Base-by-base conservation (phyloP, 2,329 filamentous ascomycete genomes). In the Paecilomyces sp. region DNA sequence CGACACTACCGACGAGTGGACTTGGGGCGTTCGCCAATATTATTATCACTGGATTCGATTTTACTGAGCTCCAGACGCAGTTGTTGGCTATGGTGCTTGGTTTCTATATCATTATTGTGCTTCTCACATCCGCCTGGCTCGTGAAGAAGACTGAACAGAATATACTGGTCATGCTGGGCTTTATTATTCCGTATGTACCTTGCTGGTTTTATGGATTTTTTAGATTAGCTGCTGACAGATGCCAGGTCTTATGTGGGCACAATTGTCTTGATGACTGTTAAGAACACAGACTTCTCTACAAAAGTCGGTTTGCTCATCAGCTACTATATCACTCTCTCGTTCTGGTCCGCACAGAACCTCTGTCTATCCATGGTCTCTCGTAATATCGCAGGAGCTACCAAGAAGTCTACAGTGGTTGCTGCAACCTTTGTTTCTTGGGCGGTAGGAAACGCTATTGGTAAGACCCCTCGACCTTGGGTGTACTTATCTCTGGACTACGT, bases 241-340 rank as follows among this genome's bases (percentile, higher is more conserved):
- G 25, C 1, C 60, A 87, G 84, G 18, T 89, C 87, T 0, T 88
- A 89, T 67, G 70, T 88, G 54, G 88, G 88, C 57, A 91, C 88
- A 1, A 86, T 89, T 57, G 81, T 90, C 47, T 82, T 91, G 58
- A 88, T 91, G 82, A 87, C 85, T 0, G 81, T 91, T 7, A 72
- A 82, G 24, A 86, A 87, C 64, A 78, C 80, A 6, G 83, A 78
- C 52, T 78, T 79, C 36, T 72, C 81, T 8, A 85, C 84, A 41
- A 82, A 88, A 72, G 80, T 87, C 30, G 88, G 88, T 5, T 80
- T 92, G 0, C 76, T 91, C 13, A 83, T 91, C 67, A 83, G 81
- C 67, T 92, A 91, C 79, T 92, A 91, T 75, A 87, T 91, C 62
- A 87, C 85, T 0, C 80, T 91, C 18, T 90, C 86, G 4, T 92